phyloP scores from a whole-genome alignment of 1,139 yeast genomes.

The Yamadazyma aaseri region DNA sequence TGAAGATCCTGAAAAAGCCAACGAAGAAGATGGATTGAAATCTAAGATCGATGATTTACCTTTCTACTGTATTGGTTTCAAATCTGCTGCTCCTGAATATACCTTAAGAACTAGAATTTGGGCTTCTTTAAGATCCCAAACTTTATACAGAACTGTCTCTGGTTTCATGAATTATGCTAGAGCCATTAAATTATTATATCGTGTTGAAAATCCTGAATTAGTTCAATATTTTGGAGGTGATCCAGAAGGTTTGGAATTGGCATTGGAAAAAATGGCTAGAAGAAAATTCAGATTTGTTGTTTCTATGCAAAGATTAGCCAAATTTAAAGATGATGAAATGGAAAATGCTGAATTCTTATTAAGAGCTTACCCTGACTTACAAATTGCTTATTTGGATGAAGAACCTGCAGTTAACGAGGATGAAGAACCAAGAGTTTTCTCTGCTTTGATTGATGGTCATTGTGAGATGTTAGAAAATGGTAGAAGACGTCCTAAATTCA shows the following conservation, averaged over 20 bases:
- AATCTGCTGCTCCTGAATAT: constrained; percentile 98
- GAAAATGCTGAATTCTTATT: constrained; percentile 97
- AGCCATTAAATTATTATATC: constrained; percentile 93
- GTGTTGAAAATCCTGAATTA: constrained; percentile 98
- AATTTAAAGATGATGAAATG: constrained; percentile 95
- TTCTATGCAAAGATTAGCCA: constrained; percentile 97
- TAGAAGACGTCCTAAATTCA: constrained; percentile 96
- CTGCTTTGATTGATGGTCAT: constrained; percentile 97
- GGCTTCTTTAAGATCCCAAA: constrained; percentile 98
- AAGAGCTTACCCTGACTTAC: constrained; percentile 98
- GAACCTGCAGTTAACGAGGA: constrained; percentile 88
- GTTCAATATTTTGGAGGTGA: constrained; percentile 98
- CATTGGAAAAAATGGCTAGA: constrained; percentile 98
- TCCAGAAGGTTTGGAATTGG: constrained; percentile 92
- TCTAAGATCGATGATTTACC: constrained; percentile 96
- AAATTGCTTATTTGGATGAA: constrained; percentile 97
- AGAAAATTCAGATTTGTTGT: constrained; percentile 96
- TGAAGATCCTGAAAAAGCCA: constrained; percentile 56
- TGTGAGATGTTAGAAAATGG: constrained; percentile 98
- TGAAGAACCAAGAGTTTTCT: constrained; percentile 95
- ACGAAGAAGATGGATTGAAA: constrained; percentile 70
- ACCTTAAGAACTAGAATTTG: constrained; percentile 97
- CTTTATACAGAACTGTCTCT: constrained; percentile 96
- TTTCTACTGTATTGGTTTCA: constrained; percentile 98
- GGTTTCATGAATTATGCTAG: constrained; percentile 99